Base-by-base conservation (phyloP, 495 filamentous ascomycete genomes). In the Penicillium canescens region DNA sequence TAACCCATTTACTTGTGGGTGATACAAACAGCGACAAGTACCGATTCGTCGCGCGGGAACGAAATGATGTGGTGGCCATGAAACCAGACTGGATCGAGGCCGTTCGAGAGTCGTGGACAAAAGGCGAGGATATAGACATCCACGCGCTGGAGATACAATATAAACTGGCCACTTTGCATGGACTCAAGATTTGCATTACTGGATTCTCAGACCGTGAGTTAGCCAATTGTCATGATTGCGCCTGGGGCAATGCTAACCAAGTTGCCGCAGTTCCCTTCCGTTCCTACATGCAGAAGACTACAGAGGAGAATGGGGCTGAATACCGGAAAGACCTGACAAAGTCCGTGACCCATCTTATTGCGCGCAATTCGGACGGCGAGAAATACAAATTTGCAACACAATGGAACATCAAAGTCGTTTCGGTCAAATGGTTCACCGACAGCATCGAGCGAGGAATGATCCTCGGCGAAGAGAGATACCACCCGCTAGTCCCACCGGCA, bases 1-100 rank as follows among this genome's bases (percentile, higher is more conserved):
- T 96, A 53, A 98, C 94, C 3, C 94, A 98, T 74, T 82, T 98
- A 26, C 83, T 98, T 57, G 89, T 96, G 57, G 94, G 92, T 61
- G 86, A 89, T 52, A 86, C 87, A 50, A 80, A 90, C 58, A 97
- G 92, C 0, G 82, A 86, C 12, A 98, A 98, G 68, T 98, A 98
- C 76, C 87, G 86, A 63, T 96, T 94, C 72, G 93, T 97, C 62
- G 94, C 94, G 20, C 91, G 85, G 55, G 89, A 92, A 66, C 81
- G 94, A 26, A 80, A 85, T 33, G 94, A 98, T 66, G 85, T 98
- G 59, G 83, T 81, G 50, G 88, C 90, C 43, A 81, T 98, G 69
- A 79, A 78, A 38, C 82, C 86, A 26, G 81, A 82, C 63, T 98
- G 90, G 90, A 79, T 98, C 45, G 83, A 92, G 42, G 91, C 90